Evolutionary conservation across 1,284 basidiomycete species (phyloP).

Genomic region (Marasmius sp.): DNA sequence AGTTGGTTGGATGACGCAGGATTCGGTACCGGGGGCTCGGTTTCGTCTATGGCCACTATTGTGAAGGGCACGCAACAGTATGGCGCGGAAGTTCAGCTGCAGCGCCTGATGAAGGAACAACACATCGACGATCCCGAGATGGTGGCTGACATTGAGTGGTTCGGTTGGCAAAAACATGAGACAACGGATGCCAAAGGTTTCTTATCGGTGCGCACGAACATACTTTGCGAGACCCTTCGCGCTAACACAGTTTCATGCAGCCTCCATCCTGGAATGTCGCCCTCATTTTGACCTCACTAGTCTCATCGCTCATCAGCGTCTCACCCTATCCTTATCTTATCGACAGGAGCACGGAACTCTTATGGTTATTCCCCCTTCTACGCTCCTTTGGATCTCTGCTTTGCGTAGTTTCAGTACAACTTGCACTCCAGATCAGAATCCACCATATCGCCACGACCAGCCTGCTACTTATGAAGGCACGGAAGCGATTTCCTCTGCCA

Average conservation of each 20-base stretch:
- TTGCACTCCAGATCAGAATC: background rate
- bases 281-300: background rate
- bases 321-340: background rate
- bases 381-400: background rate
- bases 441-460: background rate
- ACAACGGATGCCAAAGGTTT: background rate
- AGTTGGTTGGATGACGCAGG: constrained; percentile 1
- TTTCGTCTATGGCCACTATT: background rate
- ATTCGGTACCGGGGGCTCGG: background rate
- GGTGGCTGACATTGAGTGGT: background rate
- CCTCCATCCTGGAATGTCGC: background rate
- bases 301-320: background rate
- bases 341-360: background rate
- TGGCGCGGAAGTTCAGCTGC: background rate
- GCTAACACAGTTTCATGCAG: background rate
- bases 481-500: background rate
- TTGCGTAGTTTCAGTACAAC: background rate
- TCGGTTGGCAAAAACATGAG: background rate
- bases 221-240: background rate
- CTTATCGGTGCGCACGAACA: background rate
- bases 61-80: background rate
- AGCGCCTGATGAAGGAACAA: background rate
- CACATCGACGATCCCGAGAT: background rate
- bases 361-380: background rate
- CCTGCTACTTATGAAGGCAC: background rate